phyloP scores from a whole-genome alignment of 192 early-diverging fungal species.

The Irineochytrium annulatum region DNA sequence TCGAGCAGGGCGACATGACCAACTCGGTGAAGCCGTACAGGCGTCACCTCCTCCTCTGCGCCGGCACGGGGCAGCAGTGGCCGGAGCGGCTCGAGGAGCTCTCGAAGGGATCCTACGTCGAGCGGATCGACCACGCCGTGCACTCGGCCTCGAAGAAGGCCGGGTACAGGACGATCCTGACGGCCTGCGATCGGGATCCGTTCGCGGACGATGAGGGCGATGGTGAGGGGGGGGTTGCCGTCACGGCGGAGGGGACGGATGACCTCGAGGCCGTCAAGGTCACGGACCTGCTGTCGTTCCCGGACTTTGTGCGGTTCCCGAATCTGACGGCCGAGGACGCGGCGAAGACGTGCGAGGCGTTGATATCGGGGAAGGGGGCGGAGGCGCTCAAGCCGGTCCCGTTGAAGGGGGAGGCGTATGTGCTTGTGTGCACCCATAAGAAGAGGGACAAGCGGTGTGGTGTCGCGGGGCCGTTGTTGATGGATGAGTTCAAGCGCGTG shows the following conservation, averaged over 20 bases:
- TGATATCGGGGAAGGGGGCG: background rate
- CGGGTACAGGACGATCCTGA: constrained; percentile 26
- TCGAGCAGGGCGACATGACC: constrained; percentile 24
- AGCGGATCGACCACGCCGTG: constrained; percentile 2
- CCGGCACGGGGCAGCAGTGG: constrained; percentile 30
- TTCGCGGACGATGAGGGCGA: background rate
- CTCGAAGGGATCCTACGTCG: constrained; percentile 8
- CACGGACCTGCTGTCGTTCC: constrained; percentile 17
- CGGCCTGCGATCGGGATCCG: constrained; percentile 25
- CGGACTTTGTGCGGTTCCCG: constrained; percentile 9
- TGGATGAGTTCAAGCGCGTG: constrained; percentile 46
- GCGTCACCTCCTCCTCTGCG: constrained; percentile 38
- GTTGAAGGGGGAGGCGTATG: constrained; percentile 29
- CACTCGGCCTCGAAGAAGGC: background rate
- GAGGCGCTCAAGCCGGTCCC: background rate
- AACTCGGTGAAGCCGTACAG: constrained; percentile 46
- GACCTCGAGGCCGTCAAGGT: background rate
- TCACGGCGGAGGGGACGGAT: constrained; percentile 6
- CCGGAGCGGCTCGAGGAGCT: constrained; percentile 29
- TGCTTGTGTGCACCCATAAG: constrained; percentile 62
- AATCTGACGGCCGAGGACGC: background rate
- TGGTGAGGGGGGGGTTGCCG: background rate
- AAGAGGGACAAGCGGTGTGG: constrained; percentile 65
- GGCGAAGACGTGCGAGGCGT: background rate
- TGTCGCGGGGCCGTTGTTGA: constrained; percentile 54